These are phyloP conservation scores for Trichophyton equinum DNA, from an alignment of 2,329 filamentous ascomycete genomes.

Conservation along the genomic window DNA sequence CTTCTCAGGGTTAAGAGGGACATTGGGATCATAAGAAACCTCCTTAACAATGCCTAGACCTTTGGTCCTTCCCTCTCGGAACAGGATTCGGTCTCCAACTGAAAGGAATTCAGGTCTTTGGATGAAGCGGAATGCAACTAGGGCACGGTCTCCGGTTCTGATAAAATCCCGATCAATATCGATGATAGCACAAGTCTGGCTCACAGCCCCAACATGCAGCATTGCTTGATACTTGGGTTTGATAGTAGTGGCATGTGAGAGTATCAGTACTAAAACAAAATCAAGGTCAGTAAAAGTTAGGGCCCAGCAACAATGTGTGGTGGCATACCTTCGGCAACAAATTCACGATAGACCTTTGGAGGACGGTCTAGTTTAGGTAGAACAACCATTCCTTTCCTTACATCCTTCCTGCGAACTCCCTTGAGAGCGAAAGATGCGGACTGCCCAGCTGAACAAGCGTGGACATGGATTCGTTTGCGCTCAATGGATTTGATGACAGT, in stretches of 20 bases:
- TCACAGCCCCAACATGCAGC: slow-evolving; percentile 89
- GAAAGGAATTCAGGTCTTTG: slow-evolving; percentile 87
- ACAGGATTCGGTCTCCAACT: slow-evolving; percentile 77
- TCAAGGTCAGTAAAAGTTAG: background rate
- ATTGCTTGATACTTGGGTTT: slow-evolving; percentile 96
- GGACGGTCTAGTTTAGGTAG: slow-evolving; percentile 68
- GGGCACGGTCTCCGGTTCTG: slow-evolving; percentile 83
- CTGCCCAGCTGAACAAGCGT: slow-evolving; percentile 79
- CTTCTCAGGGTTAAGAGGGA: slow-evolving; percentile 35
- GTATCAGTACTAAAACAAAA: slow-evolving; percentile 57
- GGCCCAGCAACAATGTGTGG: background rate
- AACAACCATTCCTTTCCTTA: slow-evolving; percentile 96
- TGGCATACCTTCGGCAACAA: slow-evolving; percentile 58
- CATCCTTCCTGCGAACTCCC: slow-evolving; percentile 76
- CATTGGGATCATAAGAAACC: slow-evolving; percentile 66
- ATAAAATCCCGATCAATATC: slow-evolving; percentile 96
- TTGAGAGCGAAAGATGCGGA: slow-evolving; percentile 86
- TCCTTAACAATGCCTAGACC: slow-evolving; percentile 88
- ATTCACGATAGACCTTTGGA: slow-evolving; percentile 62
- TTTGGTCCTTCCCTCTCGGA: slow-evolving; percentile 90
- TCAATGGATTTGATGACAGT: slow-evolving; percentile 89
- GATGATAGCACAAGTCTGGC: slow-evolving; percentile 92
- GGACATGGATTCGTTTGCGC: slow-evolving; percentile 79
- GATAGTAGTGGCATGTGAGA: slow-evolving; percentile 93
- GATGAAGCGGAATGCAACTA: slow-evolving; percentile 87